These are phyloP conservation scores for Aspergillus incahuasiensis DNA, from an alignment of 495 filamentous ascomycete species.

Conservation along the genomic window DNA sequence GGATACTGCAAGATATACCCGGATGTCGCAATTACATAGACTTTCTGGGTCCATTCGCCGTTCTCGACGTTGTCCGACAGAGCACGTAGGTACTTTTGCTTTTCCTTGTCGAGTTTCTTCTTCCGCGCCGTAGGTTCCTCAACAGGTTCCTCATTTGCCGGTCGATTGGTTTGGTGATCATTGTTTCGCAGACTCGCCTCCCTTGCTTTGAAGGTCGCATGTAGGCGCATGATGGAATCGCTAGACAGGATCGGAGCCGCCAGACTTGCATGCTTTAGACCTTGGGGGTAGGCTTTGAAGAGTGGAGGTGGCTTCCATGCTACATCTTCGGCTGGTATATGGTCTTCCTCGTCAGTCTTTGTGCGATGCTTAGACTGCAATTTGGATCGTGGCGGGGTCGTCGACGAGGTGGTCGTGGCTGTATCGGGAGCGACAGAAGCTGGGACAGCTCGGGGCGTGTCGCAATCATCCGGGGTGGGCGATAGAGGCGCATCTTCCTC, in stretches of 20 bases:
- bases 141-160: slow-evolving; percentile 23
- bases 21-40: slow-evolving; percentile 74
- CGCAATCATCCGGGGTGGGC: slow-evolving; percentile 23
- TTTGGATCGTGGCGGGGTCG: slow-evolving; percentile 18
- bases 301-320: slow-evolving; percentile 77
- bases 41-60: slow-evolving; percentile 75
- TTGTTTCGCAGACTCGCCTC: slow-evolving; percentile 37
- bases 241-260: slow-evolving; percentile 47
- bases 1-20: slow-evolving; percentile 87
- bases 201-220: slow-evolving; percentile 39
- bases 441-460: slow-evolving; percentile 25
- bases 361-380: slow-evolving; percentile 22
- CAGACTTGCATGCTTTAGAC: slow-evolving; percentile 55
- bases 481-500: slow-evolving; percentile 23
- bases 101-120: slow-evolving; percentile 43
- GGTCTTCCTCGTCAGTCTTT: slow-evolving; percentile 20
- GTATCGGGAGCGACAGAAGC: slow-evolving; percentile 22
- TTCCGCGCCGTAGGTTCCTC: slow-evolving; percentile 26
- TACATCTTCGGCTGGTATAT: slow-evolving; percentile 21
- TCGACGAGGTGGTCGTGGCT: slow-evolving; percentile 24
- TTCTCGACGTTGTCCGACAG: slow-evolving; percentile 58
- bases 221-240: slow-evolving; percentile 57
- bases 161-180: slow-evolving; percentile 19
- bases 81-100: slow-evolving; percentile 41
- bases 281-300: slow-evolving; percentile 88